phyloP scores from a whole-genome alignment of 1,284 basidiomycete genomes.

The Athelia sp. region DNA sequence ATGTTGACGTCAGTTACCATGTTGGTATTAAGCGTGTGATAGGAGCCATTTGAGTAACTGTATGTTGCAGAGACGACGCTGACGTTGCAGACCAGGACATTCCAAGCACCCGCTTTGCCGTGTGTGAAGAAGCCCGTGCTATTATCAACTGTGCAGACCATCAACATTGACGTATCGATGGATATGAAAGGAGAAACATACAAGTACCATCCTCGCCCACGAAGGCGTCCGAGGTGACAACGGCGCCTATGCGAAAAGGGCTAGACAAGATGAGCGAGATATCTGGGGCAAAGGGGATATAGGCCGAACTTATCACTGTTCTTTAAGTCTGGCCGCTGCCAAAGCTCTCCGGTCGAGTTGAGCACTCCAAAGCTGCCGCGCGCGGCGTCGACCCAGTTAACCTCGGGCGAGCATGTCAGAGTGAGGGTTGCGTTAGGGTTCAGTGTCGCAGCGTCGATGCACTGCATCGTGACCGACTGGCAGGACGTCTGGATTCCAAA shows the following conservation, averaged over 20 bases:
- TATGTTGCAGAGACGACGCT: not conserved
- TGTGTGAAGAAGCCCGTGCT: slow-evolving; percentile 1
- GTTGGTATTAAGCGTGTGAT: not conserved
- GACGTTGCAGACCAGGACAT: not conserved
- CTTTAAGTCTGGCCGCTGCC: not conserved
- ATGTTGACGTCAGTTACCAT: not conserved
- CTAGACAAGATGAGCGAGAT: not conserved
- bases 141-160: not conserved
- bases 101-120: not conserved
- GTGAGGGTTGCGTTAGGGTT: not conserved
- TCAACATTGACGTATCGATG: not conserved
- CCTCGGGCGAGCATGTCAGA: not conserved
- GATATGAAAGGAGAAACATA: not conserved
- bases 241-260: not conserved
- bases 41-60: not conserved
- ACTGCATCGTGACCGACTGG: not conserved
- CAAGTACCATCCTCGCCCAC: not conserved
- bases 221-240: not conserved
- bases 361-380: not conserved
- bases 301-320: not conserved
- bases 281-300: not conserved
- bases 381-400: not conserved
- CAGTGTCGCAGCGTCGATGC: not conserved
- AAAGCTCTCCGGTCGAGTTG: not conserved
- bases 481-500: not conserved